These are phyloP conservation scores for Byssoonygena ceratinophila DNA, from an alignment of 2,329 filamentous ascomycete genomes.

Conservation along the genomic window DNA sequence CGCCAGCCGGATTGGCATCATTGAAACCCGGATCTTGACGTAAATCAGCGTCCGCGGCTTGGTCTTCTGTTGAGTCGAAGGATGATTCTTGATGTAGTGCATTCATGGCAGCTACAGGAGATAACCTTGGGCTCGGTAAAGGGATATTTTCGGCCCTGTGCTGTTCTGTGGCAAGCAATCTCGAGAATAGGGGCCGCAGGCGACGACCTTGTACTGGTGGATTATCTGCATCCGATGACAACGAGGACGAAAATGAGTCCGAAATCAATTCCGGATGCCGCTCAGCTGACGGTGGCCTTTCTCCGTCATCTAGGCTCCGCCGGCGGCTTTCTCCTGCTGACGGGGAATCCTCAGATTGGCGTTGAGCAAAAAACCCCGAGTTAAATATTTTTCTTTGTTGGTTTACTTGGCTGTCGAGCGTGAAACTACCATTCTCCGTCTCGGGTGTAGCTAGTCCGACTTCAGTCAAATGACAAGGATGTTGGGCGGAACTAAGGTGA, in stretches of 20 bases:
- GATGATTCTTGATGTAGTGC: conserved; percentile 37
- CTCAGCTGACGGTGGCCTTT: conserved; percentile 17
- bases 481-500: conserved; percentile 17
- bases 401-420: background rate
- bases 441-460: conserved; percentile 34
- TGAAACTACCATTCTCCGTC: conserved; percentile 28
- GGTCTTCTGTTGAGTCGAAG: conserved; percentile 33
- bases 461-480: conserved; percentile 17
- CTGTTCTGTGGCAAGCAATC: conserved; percentile 11
- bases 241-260: background rate
- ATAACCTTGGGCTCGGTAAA: conserved; percentile 86
- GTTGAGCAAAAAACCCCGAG: background rate
- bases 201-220: conserved; percentile 16
- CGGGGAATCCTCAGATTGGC: background rate
- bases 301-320: background rate
- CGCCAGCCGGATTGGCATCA: conserved; percentile 18
- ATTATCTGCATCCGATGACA: background rate
- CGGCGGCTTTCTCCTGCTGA: background rate
- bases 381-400: background rate
- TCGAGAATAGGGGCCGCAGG: conserved; percentile 30
- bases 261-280: conserved; percentile 12
- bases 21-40: conserved; percentile 40
- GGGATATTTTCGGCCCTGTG: conserved; percentile 58
- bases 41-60: conserved; percentile 35
- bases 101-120: conserved; percentile 72